phyloP scores from a whole-genome alignment of 2,329 filamentous ascomycete species.

The Leptoxyphium fumago region DNA sequence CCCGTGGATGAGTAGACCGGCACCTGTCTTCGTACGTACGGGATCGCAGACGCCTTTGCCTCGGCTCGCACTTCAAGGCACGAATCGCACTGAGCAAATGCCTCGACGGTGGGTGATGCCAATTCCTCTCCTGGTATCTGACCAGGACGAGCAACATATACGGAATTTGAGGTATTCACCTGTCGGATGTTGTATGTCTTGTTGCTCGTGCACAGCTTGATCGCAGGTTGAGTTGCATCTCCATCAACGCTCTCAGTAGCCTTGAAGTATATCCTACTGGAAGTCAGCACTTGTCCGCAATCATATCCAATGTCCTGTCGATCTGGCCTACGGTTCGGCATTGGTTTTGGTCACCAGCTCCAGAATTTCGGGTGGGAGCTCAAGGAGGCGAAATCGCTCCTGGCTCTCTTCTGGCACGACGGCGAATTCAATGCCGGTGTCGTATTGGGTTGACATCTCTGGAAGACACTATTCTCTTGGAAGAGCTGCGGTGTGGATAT shows the following conservation, averaged over 20 bases:
- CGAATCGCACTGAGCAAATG: conserved; percentile 26
- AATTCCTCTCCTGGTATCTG: conserved; percentile 11
- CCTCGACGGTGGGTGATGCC: conserved; percentile 3
- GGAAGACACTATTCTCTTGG: too few relatives aligned
- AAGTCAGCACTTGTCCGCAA: not conserved
- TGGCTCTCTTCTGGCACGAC: conserved; percentile 28
- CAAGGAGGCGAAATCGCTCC: conserved; percentile 43
- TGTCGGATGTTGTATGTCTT: conserved; percentile 47
- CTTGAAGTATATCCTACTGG: conserved; percentile 1
- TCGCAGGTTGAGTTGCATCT: not conserved
- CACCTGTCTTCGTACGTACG: conserved; percentile 23
- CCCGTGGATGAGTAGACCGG: conserved; percentile 24
- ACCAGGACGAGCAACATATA: conserved; percentile 33
- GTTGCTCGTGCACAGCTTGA: conserved; percentile 38
- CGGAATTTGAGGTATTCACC: conserved; percentile 50
- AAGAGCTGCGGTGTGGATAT: too few relatives aligned
- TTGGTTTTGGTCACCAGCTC: conserved; percentile 37
- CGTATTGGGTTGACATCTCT: conserved; percentile 29
- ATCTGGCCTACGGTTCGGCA: conserved; percentile 22
- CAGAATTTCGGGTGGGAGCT: conserved; percentile 44
- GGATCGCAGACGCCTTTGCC: conserved; percentile 19
- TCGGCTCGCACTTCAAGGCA: conserved; percentile 27
- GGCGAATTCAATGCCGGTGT: conserved; percentile 27
- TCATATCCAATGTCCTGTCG: not conserved
- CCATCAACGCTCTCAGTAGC: not conserved